Evolutionary conservation across 2,329 filamentous ascomycete species (phyloP).

Genomic region (Fusarium sp.): DNA sequence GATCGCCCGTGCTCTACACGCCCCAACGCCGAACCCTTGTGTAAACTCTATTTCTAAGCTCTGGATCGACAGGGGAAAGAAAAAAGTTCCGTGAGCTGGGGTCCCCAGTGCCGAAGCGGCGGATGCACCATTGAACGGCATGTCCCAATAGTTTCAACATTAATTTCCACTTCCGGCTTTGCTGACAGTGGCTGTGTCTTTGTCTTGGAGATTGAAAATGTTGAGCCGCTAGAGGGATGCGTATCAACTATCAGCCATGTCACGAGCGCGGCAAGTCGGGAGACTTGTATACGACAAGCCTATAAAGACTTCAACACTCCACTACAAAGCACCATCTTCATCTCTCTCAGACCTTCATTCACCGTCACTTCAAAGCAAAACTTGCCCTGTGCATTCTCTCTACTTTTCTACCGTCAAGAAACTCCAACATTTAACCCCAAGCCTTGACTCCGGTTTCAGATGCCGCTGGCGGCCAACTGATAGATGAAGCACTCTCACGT

Average conservation of each 20-base stretch:
- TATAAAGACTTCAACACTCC: too few species aligned
- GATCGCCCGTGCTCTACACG: too few species aligned
- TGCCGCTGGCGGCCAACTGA: too few species aligned
- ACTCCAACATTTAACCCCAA: accelerated
- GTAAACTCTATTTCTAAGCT: not conserved
- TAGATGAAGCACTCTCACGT: too few species aligned
- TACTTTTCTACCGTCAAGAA: too few species aligned
- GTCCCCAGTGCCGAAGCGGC: not conserved
- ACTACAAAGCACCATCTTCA: too few species aligned
- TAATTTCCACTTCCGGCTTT: not conserved
- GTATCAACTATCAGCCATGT: not conserved
- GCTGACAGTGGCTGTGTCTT: not conserved
- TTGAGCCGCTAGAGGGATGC: not conserved
- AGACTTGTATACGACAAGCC: not conserved
- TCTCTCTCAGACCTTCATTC: too few species aligned
- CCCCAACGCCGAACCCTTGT: not conserved
- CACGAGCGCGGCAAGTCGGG: not conserved
- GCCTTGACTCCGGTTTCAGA: too few species aligned
- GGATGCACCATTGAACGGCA: too few species aligned
- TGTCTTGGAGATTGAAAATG: not conserved
- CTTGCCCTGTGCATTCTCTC: too few species aligned
- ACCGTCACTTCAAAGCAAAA: too few species aligned
- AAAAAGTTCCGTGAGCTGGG: not conserved
- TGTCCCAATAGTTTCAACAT: not conserved
- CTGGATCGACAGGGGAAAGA: not conserved